A percentile compares a stretch with the other conserved stretches of the same genome.
Conservation (phyloP, 768 basidiomycete species). For the Clitopilus hobsonii region DNA sequence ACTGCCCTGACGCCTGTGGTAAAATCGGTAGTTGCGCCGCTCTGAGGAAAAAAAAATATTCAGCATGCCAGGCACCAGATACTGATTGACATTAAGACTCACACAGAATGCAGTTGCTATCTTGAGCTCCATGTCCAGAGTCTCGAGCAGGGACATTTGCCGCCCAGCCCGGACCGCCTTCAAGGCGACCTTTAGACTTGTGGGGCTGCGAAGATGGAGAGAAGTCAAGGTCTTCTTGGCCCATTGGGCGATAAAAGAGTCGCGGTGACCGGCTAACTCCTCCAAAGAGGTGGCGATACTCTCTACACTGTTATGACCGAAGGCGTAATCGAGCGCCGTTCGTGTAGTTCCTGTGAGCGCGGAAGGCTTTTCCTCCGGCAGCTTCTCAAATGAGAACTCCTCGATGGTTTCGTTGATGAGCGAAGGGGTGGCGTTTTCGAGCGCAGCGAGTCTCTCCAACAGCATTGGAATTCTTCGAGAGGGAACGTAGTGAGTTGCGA, state of each 20-base stretch:
- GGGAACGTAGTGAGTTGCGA: constrained; percentile 92
- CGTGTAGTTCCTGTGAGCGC: constrained; percentile 60
- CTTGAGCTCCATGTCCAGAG: constrained; percentile 79
- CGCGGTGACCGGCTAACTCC: constrained; percentile 31
- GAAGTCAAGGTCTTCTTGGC: constrained; percentile 62
- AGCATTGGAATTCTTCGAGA: constrained; percentile 70
- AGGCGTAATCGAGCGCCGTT: constrained; percentile 76
- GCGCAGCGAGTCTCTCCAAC: constrained; percentile 57
- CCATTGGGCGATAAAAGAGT: constrained; percentile 59
- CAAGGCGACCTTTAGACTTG: constrained; percentile 88
- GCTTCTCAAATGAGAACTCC: constrained; percentile 69
- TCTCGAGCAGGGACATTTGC: constrained; percentile 53
- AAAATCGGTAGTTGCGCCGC: constrained; percentile 80
- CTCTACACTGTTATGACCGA: constrained; percentile 67
- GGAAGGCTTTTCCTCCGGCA: constrained; percentile 47
- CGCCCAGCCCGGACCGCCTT: constrained; percentile 72
- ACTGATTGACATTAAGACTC: constrained; percentile 29
- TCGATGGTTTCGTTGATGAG: constrained; percentile 54
- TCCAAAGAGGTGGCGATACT: constrained; percentile 59
- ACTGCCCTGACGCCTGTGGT: constrained; percentile 72
- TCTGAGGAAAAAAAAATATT: constrained; percentile 37
- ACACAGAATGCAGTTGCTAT: constrained; percentile 91
- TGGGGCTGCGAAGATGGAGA: constrained; percentile 77
- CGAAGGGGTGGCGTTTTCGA: constrained; percentile 39
- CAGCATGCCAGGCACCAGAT: constrained; percentile 8